Evolutionary conservation across 176 grass and related monocot genomes (phyloP), one percentile per base, ranked within the genome.

Genomic region (Calamus simplicifolius): DNA sequence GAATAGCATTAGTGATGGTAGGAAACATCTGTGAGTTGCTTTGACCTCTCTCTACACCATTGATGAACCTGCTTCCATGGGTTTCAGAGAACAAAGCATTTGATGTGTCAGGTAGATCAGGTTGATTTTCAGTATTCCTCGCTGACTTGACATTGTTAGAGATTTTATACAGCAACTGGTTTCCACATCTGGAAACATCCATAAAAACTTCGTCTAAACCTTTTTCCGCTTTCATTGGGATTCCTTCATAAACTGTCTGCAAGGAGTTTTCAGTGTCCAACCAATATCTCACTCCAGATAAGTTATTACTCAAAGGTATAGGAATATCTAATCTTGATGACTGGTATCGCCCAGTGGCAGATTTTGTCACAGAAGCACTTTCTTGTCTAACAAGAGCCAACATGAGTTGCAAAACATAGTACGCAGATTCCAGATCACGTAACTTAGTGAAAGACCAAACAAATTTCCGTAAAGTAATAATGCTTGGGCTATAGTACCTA

Each of bases 401-500:
- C 81, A 91, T 85, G 58, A 59, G 75, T 75, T 82, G 75, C 66
- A 97, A 80, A 57, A 81, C 67, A 64, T 64, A 71, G 82, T 84
- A 61, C 50, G 81, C 87, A 63, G 87, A 86, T 67, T 77, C 72
- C 61, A 97, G 57, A 55, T 91, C 92, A 74, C 84, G 80, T 71
- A 97, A 74, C 43, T 27, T 69, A 58, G 65, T 49, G 31, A 88
- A 78, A 74, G 75, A 79, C 83, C 73, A 69, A 65, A 97, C 27
- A 82, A 88, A 80, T 69, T 85, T 85, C 73, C 84, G 89, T 25
- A 64, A 78, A 55, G 48, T 61, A 62, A 88, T 75, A 68, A 90
- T 82, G 76, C 65, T 91, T 82, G 92, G 87, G 52, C 57, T 88
- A 80, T 97, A 97, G 72, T 88, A 82, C 65, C 77, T 85, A 76